phyloP scores from a whole-genome alignment of 352 stramenopile species.

The Phytophthora sansomeana region DNA sequence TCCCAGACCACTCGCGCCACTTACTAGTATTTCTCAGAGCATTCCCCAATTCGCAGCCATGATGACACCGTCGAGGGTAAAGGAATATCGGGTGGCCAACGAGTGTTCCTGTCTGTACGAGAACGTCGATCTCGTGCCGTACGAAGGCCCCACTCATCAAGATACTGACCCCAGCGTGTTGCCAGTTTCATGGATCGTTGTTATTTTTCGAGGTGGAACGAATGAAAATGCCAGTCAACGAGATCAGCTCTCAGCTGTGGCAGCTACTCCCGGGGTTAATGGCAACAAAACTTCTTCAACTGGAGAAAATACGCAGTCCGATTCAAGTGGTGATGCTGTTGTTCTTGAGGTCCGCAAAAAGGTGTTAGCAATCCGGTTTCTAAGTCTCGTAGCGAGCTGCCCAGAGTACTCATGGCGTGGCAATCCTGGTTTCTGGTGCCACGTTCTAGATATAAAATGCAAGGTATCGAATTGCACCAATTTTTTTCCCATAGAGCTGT shows the following conservation, averaged over 20 bases:
- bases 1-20: constrained; percentile 9
- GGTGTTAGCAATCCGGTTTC: constrained; percentile 38
- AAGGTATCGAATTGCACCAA: constrained; percentile 1
- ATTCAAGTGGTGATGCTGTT: background rate
- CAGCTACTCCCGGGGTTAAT: background rate
- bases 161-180: background rate
- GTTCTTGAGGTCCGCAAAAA: constrained; percentile 12
- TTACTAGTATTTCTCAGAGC: too few relatives aligned
- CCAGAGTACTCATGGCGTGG: constrained; percentile 38
- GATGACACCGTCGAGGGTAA: background rate
- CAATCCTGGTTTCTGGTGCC: constrained; percentile 48
- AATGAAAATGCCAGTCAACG: constrained; percentile 1
- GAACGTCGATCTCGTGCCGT: constrained; percentile 9
- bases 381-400: constrained; percentile 36
- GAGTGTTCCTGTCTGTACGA: constrained; percentile 26
- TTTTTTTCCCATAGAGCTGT: too few relatives aligned
- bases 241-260: background rate
- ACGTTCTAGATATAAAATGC: constrained; percentile 24
- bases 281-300: background rate
- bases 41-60: too few relatives aligned
- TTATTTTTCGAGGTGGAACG: constrained; percentile 14
- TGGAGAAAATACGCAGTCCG: background rate
- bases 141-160: background rate
- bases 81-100: constrained; percentile 5
- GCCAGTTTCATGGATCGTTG: constrained; percentile 21